Percentiles rank a stretch among this genome's conserved stretches.
Conservation (phyloP, 345 rosid species). For the Camelina hispida region DNA sequence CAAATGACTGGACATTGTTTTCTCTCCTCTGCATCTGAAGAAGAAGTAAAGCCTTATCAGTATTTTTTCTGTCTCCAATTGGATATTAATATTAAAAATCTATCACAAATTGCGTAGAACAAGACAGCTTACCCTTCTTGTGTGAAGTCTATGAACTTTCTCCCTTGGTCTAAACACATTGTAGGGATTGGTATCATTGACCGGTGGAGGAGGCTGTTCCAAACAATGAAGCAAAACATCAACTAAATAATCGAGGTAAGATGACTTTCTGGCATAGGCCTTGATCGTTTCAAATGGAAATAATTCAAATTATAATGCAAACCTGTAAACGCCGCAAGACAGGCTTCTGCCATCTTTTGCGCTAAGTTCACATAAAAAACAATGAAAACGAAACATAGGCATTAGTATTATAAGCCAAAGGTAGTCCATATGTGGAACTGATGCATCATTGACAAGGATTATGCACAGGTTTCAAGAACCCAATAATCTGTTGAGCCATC, state of each 20-base stretch:
- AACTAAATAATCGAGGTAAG: constrained; percentile 5
- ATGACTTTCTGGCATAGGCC: constrained; percentile 1
- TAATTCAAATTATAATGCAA: constrained; percentile 22
- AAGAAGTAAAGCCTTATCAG: constrained; percentile 34
- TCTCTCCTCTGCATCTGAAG: constrained; percentile 99
- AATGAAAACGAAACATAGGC: constrained; percentile 21
- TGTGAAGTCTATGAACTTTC: constrained; percentile 95
- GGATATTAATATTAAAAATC: neutral
- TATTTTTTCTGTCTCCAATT: constrained; percentile 1
- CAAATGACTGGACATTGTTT: constrained; percentile 97
- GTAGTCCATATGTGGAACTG: constrained; percentile 11
- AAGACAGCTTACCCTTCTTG: constrained; percentile 73
- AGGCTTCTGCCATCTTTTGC: constrained; percentile 98
- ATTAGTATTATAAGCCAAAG: constrained; percentile 25
- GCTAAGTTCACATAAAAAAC: constrained; percentile 54
- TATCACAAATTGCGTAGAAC: neutral
- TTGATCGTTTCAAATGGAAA: constrained; percentile 8
- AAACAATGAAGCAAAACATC: constrained; percentile 33
- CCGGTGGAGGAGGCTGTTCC: constrained; percentile 95
- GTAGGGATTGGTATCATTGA: constrained; percentile 93
- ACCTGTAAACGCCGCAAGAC: constrained; percentile 98
- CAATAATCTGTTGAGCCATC: constrained; percentile 18
- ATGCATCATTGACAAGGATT: constrained; percentile 12
- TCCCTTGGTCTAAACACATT: constrained; percentile 98
- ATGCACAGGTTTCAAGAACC: constrained; percentile 25